Percentiles rank a stretch among this genome's conserved stretches.
phyloP scores from a whole-genome alignment of 257 asterid species.

The Solanum lycopersicoides region DNA sequence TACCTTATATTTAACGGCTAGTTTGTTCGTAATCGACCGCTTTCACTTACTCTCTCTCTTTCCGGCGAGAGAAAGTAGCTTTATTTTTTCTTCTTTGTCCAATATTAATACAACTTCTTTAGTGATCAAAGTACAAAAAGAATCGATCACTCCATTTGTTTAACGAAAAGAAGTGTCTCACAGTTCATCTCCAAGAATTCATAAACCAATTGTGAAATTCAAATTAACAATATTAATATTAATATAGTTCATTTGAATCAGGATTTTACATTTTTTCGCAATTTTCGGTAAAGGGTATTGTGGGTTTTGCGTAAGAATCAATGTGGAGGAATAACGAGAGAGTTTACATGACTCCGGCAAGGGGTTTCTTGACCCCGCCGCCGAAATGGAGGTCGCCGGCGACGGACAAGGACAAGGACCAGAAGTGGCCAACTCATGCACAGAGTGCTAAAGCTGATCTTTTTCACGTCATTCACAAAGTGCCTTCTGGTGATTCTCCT shows the following conservation, averaged over 20 bases:
- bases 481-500: constrained; percentile 86
- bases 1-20: background rate
- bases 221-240: background rate
- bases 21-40: background rate
- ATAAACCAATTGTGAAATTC: background rate
- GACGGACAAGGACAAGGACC: constrained; percentile 50
- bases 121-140: background rate
- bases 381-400: constrained; percentile 41
- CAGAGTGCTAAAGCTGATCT: constrained; percentile 18
- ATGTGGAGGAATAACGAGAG: background rate
- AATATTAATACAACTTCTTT: background rate
- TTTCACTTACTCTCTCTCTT: background rate
- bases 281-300: background rate
- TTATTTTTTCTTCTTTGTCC: background rate
- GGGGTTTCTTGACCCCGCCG: constrained; percentile 80
- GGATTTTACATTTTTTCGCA: background rate
- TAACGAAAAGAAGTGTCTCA: background rate
- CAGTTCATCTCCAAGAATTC: background rate
- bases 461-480: constrained; percentile 63
- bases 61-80: background rate
- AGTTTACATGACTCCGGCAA: background rate
- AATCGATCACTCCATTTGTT: background rate
- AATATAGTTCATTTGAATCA: background rate
- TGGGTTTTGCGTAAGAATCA: background rate
- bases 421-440: constrained; percentile 18